Percentiles rank a stretch among this genome's conserved stretches.
These are phyloP conservation scores for Hericium erinaceus DNA, from an alignment of 768 basidiomycete genomes.

Conservation along the genomic window DNA sequence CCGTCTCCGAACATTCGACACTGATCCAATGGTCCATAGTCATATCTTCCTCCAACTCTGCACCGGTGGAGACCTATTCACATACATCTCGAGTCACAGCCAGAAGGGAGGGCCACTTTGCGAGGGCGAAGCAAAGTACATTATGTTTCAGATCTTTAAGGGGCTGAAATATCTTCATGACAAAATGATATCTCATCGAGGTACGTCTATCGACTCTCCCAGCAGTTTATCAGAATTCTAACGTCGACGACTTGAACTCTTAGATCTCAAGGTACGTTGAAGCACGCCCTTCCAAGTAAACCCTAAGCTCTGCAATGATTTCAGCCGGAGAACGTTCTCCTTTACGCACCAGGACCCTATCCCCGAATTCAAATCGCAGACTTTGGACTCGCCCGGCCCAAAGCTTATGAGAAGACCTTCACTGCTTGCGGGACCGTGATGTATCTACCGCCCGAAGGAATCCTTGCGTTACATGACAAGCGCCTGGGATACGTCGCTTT, in stretches of 20 bases:
- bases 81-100: conserved; percentile 61
- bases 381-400: conserved; percentile 75
- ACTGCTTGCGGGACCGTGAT: conserved; percentile 85
- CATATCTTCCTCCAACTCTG: conserved; percentile 82
- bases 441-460: conserved; percentile 79
- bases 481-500: conserved; percentile 67
- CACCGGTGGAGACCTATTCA: conserved; percentile 83
- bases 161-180: conserved; percentile 66
- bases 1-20: background rate
- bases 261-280: conserved; percentile 53
- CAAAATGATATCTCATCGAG: conserved; percentile 69
- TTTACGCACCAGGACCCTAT: conserved; percentile 73
- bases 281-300: background rate
- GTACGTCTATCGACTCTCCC: conserved; percentile 26
- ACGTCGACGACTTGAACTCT: background rate
- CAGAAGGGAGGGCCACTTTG: conserved; percentile 43
- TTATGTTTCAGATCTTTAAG: conserved; percentile 71
- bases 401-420: conserved; percentile 72
- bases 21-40: conserved; percentile 22
- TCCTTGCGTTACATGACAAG: conserved; percentile 68
- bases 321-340: conserved; percentile 76
- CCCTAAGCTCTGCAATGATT: background rate
- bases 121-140: conserved; percentile 78
- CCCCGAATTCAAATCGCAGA: conserved; percentile 81
- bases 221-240: background rate